Evolutionary conservation across 1,284 basidiomycete species (phyloP).

Genomic region (Ceratobasidium sp.): DNA sequence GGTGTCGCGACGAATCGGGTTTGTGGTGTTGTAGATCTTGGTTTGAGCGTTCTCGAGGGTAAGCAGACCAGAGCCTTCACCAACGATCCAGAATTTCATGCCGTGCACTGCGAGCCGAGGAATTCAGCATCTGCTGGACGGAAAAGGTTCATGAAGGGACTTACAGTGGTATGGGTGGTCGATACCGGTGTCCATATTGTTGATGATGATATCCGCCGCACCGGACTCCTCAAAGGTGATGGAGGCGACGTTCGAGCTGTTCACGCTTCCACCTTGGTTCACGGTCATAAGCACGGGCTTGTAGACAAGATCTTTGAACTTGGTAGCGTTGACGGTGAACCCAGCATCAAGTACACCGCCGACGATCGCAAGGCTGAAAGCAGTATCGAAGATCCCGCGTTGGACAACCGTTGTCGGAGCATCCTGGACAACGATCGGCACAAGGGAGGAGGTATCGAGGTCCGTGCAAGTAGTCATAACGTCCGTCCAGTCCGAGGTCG

Average conservation of each 20-base stretch:
- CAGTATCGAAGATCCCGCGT: slow-evolving; percentile 23
- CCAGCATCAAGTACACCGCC: slow-evolving; percentile 45
- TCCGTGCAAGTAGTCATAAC: slow-evolving; percentile 19
- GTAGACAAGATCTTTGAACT: slow-evolving; percentile 44
- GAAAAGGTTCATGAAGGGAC: background rate
- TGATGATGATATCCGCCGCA: slow-evolving; percentile 54
- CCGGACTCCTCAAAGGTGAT: slow-evolving; percentile 2
- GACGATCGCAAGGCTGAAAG: background rate
- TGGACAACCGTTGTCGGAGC: slow-evolving; percentile 37
- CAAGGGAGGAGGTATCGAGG: slow-evolving; percentile 42
- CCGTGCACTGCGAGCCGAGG: slow-evolving; percentile 47
- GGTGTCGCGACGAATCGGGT: slow-evolving; percentile 54
- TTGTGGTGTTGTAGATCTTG: slow-evolving; percentile 49
- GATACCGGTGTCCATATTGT: slow-evolving; percentile 50
- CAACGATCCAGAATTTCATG: slow-evolving; percentile 55
- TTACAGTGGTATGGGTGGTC: slow-evolving; percentile 39
- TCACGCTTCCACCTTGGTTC: slow-evolving; percentile 49
- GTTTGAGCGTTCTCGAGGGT: slow-evolving; percentile 34
- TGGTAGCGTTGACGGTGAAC: slow-evolving; percentile 36
- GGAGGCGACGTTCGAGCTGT: slow-evolving; percentile 29
- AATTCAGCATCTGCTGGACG: background rate
- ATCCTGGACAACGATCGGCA: slow-evolving; percentile 34
- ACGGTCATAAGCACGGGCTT: slow-evolving; percentile 51
- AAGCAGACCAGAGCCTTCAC: slow-evolving; percentile 50
- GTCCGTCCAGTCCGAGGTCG: slow-evolving; percentile 25